A percentile compares a stretch with the other conserved stretches of the same genome.
phyloP scores from a whole-genome alignment of 2,329 filamentous ascomycete genomes.

The Fusarium palustre region DNA sequence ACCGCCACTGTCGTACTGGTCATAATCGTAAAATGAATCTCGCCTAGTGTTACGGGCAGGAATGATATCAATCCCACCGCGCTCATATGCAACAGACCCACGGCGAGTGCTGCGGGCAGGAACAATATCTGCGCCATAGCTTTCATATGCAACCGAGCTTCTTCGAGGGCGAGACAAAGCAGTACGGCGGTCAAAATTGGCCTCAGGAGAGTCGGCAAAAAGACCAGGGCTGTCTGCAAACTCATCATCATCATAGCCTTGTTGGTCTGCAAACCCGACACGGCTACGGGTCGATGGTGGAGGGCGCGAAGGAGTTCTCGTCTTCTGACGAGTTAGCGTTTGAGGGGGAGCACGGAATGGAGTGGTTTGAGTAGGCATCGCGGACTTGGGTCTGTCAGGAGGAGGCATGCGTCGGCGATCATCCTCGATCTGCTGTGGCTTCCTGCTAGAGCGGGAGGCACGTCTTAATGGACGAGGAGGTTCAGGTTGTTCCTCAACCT shows the following conservation, averaged over 20 bases:
- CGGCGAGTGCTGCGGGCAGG: conserved; percentile 49
- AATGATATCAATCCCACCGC: conserved; percentile 54
- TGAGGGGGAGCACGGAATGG: conserved; percentile 49
- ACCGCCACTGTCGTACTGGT: conserved; percentile 49
- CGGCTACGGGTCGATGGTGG: conserved; percentile 47
- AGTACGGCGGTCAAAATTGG: conserved; percentile 50
- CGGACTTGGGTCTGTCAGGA: conserved; percentile 55
- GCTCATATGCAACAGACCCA: conserved; percentile 54
- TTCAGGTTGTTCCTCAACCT: conserved; percentile 55
- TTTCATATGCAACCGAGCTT: conserved; percentile 54
- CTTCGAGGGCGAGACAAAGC: conserved; percentile 52
- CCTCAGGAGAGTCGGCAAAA: conserved; percentile 56
- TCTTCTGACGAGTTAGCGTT: conserved; percentile 45
- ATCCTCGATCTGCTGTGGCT: conserved; percentile 53
- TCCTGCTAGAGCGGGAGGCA: conserved; percentile 57
- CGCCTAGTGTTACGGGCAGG: conserved; percentile 50
- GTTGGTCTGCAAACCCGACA: conserved; percentile 50
- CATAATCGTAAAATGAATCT: conserved; percentile 57
- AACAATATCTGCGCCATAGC: conserved; percentile 54
- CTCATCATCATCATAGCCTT: conserved; percentile 56
- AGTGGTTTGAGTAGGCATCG: conserved; percentile 45
- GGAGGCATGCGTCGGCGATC: conserved; percentile 64
- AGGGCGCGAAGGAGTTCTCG: conserved; percentile 51
- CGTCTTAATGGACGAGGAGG: conserved; percentile 53
- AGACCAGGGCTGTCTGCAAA: conserved; percentile 51